Evolutionary conservation across 768 basidiomycete species (phyloP).

Genomic region (Mrakia blollopis): DNA sequence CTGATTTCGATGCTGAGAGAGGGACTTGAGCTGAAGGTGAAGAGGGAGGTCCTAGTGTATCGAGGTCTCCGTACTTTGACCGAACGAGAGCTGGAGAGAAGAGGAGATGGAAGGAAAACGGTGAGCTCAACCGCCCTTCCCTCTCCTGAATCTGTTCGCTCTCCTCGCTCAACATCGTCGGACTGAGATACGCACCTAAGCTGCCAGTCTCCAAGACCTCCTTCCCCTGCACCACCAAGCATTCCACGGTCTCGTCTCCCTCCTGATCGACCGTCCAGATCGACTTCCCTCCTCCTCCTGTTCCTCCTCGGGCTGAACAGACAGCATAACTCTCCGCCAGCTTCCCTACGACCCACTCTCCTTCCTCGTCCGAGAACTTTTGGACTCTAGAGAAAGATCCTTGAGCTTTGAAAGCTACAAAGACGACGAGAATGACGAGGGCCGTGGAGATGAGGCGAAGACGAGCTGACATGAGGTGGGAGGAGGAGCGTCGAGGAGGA

Average conservation of each 20-base stretch:
- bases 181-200: background rate
- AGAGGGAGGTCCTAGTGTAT: conserved; percentile 18
- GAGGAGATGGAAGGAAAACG: background rate
- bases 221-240: conserved; percentile 28
- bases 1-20: background rate
- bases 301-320: background rate
- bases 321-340: conserved; percentile 17
- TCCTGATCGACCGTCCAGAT: conserved; percentile 14
- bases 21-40: background rate
- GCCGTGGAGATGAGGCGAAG: conserved; percentile 30
- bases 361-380: background rate
- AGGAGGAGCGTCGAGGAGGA: background rate
- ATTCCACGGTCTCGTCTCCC: conserved; percentile 15
- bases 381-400: background rate
- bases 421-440: conserved; percentile 22
- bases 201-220: conserved; percentile 7
- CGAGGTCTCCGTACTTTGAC: conserved; percentile 13
- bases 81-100: conserved; percentile 13
- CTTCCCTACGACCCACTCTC: conserved; percentile 22
- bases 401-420: background rate
- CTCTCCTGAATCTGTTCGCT: background rate
- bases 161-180: background rate
- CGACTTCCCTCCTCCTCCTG: background rate
- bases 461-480: conserved; percentile 19
- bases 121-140: background rate